Base-by-base conservation (phyloP, 176 grass and related monocot genomes). In the Lolium multiflorum region DNA sequence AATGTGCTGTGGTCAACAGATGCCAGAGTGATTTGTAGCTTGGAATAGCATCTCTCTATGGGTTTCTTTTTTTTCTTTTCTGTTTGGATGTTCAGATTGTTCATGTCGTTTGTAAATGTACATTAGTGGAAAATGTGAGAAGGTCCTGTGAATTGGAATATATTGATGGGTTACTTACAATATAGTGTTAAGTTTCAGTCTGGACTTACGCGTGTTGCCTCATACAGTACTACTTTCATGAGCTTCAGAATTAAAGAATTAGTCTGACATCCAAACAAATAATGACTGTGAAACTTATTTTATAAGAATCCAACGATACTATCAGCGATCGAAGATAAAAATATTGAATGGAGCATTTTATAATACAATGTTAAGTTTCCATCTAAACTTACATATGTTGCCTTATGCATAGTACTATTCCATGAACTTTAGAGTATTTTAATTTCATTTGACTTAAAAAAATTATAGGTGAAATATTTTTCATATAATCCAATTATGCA, bases 1-100 rank as follows among this genome's bases (percentile, higher is more conserved):
- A 76, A 50, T 79, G 56, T 74, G 84, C 47, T 87, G 80, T 91
- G 48, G 59, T 80, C 75, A 80, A 80, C 11, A 54, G 89, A 66
- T 87, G 85, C 76, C 83, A 59, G n/a, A 58, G 74, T 74, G 41
- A 67, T 87, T 91, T 84, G 75, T 80, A 84, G 75, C 75, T 84
- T 66, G 50, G 65, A 84, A 84, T 68, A 85, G 80, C 81, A 80
- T 87, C 58, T 75, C 47, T 31, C 22, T 37, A n/a, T 35, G 0
- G 14, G 74, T 62, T 89, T 52, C 46, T 55, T 56, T 43, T 63
- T 1, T 17, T 7, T 21, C 10, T 28, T 4, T 54, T 66, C 11
- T 44, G 31, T 71, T 52, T 82, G 61, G 8, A 22, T 81, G 70
- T 71, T 82, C 44, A 54, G 63, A 62, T 64, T 83, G 79, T 25